Conservation (phyloP, 139 green algal genomes). For the Yamagishiella unicocca region DNA sequence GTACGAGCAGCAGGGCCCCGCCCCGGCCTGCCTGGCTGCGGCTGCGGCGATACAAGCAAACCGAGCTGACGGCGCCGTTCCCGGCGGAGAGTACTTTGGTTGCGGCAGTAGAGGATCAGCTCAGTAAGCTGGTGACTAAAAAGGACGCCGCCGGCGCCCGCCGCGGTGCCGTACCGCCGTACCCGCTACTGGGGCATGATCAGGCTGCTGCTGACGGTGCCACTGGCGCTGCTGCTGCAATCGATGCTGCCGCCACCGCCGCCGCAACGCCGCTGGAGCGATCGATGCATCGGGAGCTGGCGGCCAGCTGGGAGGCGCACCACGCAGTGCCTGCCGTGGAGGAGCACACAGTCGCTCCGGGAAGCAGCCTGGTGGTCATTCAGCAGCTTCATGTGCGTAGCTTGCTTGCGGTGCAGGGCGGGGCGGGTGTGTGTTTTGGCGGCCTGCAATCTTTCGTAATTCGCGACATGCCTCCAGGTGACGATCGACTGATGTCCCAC, state of each 20-base stretch:
- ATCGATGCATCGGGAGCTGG: slow-evolving; percentile 58
- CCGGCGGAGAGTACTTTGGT: neutral
- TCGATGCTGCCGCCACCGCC: slow-evolving; percentile 52
- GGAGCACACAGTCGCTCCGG: neutral
- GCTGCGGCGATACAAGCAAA: neutral
- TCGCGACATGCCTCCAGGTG: no score
- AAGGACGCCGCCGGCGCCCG: neutral
- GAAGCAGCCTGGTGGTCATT: no score
- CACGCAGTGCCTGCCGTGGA: neutral
- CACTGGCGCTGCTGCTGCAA: neutral
- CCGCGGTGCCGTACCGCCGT: neutral
- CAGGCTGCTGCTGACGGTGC: neutral
- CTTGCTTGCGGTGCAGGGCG: no score
- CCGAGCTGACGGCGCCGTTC: neutral
- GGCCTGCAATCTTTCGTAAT: no score
- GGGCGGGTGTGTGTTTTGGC: no score
- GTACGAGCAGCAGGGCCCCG: no score
- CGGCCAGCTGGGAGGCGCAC: slow-evolving; percentile 56
- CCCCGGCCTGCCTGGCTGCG: neutral
- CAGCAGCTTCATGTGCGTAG: no score
- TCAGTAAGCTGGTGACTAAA: neutral
- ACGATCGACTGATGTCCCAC: no score
- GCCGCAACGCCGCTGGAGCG: slow-evolving; percentile 49
- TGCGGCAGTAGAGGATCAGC: neutral
- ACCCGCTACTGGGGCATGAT: slow-evolving; percentile 2